Base-by-base conservation (phyloP, 805 yeast species). In the Barnettozyma pratensis region DNA sequence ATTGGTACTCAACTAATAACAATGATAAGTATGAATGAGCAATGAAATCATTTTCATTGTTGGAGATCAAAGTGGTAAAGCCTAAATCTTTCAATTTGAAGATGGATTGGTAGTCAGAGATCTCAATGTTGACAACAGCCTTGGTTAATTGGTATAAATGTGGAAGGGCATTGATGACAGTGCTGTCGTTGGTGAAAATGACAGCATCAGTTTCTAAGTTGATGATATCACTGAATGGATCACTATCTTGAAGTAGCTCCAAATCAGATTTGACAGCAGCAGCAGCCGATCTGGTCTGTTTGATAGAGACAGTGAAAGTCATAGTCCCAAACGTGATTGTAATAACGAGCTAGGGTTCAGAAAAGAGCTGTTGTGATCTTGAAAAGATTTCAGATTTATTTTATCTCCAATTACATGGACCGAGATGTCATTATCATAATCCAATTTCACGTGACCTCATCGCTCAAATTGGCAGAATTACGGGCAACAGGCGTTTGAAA, bases 51-150 rank as follows among this genome's bases (percentile, higher is more conserved):
- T 69, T 62, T 6, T 75, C 63, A 37, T 72, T 68, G 58, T 79
- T 81, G n/a, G 96, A 87, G 47, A 90, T 76, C 53, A 91, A 65
- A 27, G 85, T 72, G 6, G 81, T 76, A 56, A 74, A 76, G 12
- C 81, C 80, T 38, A 85, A 70, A 63, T 87, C 92, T 61, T 91
- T 81, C 56, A 86, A 71, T 7, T 88, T 76, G n/a, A 92, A 72
- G 29, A 88, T 76, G 12, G 78, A 69, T 29, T 86, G 80, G 66
- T 73, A 87, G 63, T 90, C 96, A n/a, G 72, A 52, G 44, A 85
- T 63, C 50, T 79, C 77, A 36, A 81, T 80, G 59, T 83, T 86
- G 46, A 85, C 65, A n/a, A 85, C 83, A 29, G 78, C 73, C 1
- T 79, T 69, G 7, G 65, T 56, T 56, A 80, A 69, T 49, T 60